A percentile compares a stretch with the other conserved stretches of the same genome.
Evolutionary conservation across 78 protist genomes (phyloP).

Genomic region (Isochrysis galbana): DNA sequence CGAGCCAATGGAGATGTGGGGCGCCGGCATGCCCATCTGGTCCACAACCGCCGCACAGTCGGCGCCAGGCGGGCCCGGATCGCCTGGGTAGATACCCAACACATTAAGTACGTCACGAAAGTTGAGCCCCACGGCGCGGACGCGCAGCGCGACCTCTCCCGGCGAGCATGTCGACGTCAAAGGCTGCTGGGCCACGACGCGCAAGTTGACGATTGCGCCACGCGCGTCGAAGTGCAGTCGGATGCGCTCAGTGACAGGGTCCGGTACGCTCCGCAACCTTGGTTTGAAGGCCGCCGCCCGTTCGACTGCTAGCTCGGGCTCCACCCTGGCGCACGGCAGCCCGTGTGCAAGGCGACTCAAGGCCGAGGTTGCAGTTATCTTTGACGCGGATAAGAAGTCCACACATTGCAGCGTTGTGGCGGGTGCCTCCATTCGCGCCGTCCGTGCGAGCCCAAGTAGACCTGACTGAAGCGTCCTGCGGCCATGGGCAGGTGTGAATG

Average conservation of each 20-base stretch:
- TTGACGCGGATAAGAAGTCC: no score
- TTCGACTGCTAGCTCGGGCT: no score
- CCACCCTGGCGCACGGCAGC: no score
- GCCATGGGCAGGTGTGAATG: background rate
- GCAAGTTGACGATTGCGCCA: background rate
- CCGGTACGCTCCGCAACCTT: no score
- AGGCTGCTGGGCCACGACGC: background rate
- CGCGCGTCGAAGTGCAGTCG: background rate
- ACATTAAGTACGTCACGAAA: conserved; percentile 16
- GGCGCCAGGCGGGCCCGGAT: background rate
- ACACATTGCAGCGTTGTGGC: background rate
- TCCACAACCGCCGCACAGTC: background rate
- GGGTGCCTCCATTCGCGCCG: background rate
- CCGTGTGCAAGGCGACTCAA: no score
- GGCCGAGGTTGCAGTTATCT: no score
- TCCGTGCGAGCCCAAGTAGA: background rate
- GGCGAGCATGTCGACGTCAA: background rate
- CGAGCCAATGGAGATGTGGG: background rate
- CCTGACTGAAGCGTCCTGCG: background rate
- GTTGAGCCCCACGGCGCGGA: background rate
- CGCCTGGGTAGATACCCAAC: background rate
- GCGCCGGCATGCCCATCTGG: no score
- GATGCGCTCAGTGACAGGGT: background rate
- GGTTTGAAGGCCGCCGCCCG: no score
- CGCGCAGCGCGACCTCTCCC: background rate